A percentile compares a stretch with the other conserved stretches of the same genome.
phyloP scores from a whole-genome alignment of 75 land plant species.

The Picea sitchensis region DNA sequence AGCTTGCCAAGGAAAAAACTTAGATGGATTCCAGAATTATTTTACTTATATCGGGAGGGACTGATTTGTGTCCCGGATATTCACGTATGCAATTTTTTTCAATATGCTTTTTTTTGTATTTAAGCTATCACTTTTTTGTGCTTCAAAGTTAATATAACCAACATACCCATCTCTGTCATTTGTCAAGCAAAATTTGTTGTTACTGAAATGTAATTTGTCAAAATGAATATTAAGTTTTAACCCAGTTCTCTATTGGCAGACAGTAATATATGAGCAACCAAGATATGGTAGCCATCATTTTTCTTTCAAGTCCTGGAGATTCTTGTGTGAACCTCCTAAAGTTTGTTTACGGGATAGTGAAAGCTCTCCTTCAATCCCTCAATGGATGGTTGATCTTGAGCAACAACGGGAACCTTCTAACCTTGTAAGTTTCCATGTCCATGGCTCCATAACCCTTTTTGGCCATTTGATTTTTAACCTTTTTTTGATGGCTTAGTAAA shows the following conservation, averaged over 20 bases:
- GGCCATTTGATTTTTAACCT: neutral
- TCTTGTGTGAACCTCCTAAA: conserved; percentile 18
- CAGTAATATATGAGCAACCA: conserved; percentile 77
- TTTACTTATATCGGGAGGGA: conserved; percentile 41
- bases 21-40: conserved; percentile 37
- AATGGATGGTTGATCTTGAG: conserved; percentile 69
- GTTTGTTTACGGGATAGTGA: neutral
- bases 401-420: conserved; percentile 43
- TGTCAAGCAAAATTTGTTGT: neutral
- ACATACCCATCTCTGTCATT: neutral
- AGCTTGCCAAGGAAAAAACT: conserved; percentile 1
- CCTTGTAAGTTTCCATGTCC: conserved; percentile 44
- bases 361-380: conserved; percentile 34
- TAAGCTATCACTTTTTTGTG: neutral
- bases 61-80: conserved; percentile 25
- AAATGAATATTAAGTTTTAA: neutral
- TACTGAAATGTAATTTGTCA: neutral
- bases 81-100: conserved; percentile 60
- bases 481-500: conserved; percentile 7
- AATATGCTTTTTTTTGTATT: neutral
- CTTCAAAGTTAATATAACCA: neutral
- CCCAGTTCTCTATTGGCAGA: conserved; percentile 39
- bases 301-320: conserved; percentile 42
- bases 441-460: neutral
- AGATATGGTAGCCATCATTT: conserved; percentile 68